phyloP scores from a whole-genome alignment of 805 yeast genomes.

The Starmerella riodocensis region DNA sequence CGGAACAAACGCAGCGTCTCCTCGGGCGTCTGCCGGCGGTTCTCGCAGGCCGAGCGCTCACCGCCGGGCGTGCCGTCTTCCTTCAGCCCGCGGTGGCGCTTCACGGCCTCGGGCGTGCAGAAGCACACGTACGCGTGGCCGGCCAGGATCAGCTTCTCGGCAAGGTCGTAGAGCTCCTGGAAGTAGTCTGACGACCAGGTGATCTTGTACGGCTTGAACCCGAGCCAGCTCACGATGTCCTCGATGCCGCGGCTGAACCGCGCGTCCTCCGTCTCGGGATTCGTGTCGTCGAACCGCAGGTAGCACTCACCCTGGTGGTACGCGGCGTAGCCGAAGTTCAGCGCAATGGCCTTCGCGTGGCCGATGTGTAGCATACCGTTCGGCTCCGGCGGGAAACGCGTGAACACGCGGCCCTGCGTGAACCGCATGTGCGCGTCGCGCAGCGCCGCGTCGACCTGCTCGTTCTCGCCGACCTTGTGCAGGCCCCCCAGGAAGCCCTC shows the following conservation, averaged over 20 bases:
- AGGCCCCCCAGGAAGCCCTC: conserved; percentile 94
- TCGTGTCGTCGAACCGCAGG: conserved; percentile 91
- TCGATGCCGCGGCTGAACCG: conserved; percentile 71
- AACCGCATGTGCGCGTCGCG: conserved; percentile 66
- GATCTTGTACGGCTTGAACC: conserved; percentile 83
- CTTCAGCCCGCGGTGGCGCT: conserved; percentile 76
- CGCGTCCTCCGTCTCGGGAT: conserved; percentile 97
- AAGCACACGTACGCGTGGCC: conserved; percentile 85
- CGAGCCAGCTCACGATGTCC: conserved; percentile 84
- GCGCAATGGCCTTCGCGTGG: conserved; percentile 95
- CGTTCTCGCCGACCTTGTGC: conserved; percentile 91
- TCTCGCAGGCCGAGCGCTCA: conserved; percentile 68
- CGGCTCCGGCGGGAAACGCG: conserved; percentile 98
- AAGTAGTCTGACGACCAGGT: conserved; percentile 95
- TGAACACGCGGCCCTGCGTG: conserved; percentile 71
- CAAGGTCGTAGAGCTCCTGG: conserved; percentile 74
- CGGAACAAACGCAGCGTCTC: conserved; percentile 70
- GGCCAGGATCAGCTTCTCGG: conserved; percentile 59
- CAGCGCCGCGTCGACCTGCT: conserved; percentile 76
- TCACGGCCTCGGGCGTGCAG: conserved; percentile 84
- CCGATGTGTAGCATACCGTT: conserved; percentile 96
- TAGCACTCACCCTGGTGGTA: conserved; percentile 77
- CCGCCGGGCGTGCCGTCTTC: conserved; percentile 92
- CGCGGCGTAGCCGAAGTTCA: conserved; percentile 93
- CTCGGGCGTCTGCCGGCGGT: conserved; percentile 59